phyloP scores from a whole-genome alignment of 1,284 basidiomycete genomes.

The Ceratobasidium sp. region DNA sequence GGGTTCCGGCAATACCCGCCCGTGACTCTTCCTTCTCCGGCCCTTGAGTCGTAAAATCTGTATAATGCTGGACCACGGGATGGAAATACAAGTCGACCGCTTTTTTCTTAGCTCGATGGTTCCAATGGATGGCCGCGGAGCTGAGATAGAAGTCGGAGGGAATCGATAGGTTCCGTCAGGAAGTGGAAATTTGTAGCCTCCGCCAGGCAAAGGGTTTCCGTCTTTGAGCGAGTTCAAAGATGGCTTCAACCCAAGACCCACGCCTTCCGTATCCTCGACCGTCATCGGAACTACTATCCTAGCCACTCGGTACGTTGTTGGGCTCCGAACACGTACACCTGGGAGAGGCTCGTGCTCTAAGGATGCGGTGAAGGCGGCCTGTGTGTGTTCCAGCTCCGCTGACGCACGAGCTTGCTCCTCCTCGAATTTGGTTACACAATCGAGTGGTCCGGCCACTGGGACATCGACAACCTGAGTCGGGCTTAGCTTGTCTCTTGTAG shows the following conservation, averaged over 20 bases:
- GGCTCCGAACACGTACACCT: slow-evolving; percentile 37
- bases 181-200: slow-evolving; percentile 37
- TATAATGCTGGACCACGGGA: slow-evolving; percentile 25
- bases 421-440: slow-evolving; percentile 17
- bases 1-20: slow-evolving; percentile 26
- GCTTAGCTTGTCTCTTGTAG: background rate
- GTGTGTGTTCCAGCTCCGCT: slow-evolving; percentile 38
- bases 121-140: background rate
- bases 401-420: slow-evolving; percentile 39
- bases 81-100: slow-evolving; percentile 4
- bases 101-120: slow-evolving; percentile 3
- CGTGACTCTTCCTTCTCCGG: slow-evolving; percentile 15
- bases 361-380: slow-evolving; percentile 40
- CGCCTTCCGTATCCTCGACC: background rate
- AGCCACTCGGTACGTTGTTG: slow-evolving; percentile 24
- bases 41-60: slow-evolving; percentile 5
- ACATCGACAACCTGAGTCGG: slow-evolving; percentile 22
- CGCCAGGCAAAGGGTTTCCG: slow-evolving; percentile 4
- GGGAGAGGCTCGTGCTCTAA: slow-evolving; percentile 33
- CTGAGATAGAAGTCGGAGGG: background rate
- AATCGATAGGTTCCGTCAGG: slow-evolving; percentile 6
- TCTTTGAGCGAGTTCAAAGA: background rate
- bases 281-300: slow-evolving; percentile 37
- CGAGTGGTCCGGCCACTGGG: background rate
- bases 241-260: background rate